A percentile compares a stretch with the other conserved stretches of the same genome.
phyloP scores from a whole-genome alignment of 2,329 filamentous ascomycete species.

The Drechmeria coniospora region DNA sequence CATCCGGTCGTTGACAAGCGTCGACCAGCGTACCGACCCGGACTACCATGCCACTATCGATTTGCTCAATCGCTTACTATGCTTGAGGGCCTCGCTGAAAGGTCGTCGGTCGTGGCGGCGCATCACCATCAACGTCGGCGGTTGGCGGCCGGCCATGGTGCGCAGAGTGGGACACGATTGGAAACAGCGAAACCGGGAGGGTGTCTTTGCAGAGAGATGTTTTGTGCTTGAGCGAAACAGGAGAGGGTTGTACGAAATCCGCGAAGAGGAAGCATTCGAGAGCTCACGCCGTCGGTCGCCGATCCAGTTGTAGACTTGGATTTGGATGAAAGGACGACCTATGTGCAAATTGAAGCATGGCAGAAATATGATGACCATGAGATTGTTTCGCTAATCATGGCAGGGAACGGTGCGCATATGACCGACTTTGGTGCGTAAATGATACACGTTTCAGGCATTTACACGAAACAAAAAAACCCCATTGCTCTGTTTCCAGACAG shows the following conservation, averaged over 20 bases:
- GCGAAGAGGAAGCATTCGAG: constrained; percentile 14
- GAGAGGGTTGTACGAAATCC: constrained; percentile 8
- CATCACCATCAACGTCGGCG: constrained; percentile 31
- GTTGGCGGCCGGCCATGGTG: constrained; percentile 29
- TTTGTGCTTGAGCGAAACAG: constrained; percentile 23
- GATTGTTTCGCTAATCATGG: too few relatives aligned
- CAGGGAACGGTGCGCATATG: too few relatives aligned
- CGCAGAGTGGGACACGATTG: constrained; percentile 25
- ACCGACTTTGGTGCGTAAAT: too few relatives aligned
- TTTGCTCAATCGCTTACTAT: constrained; percentile 18
- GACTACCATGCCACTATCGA: constrained; percentile 21
- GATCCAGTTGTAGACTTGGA: constrained; percentile 2
- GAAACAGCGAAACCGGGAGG: constrained; percentile 22
- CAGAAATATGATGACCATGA: too few relatives aligned
- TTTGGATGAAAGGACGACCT: too few relatives aligned
- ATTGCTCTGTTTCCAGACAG: too few relatives aligned
- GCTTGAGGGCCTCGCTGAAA: constrained; percentile 10
- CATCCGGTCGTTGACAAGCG: constrained; percentile 16
- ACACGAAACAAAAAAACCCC: too few relatives aligned
- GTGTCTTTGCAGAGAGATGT: constrained; percentile 30
- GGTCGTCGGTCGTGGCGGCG: constrained; percentile 17
- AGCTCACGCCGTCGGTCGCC: constrained; percentile 8
- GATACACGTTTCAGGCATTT: too few relatives aligned
- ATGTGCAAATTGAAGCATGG: too few relatives aligned
- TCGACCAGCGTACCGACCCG: constrained; percentile 14